A percentile compares a stretch with the other conserved stretches of the same genome.
Evolutionary conservation across 805 yeast genomes (phyloP).

Genomic region (Wickerhamomyces alni): DNA sequence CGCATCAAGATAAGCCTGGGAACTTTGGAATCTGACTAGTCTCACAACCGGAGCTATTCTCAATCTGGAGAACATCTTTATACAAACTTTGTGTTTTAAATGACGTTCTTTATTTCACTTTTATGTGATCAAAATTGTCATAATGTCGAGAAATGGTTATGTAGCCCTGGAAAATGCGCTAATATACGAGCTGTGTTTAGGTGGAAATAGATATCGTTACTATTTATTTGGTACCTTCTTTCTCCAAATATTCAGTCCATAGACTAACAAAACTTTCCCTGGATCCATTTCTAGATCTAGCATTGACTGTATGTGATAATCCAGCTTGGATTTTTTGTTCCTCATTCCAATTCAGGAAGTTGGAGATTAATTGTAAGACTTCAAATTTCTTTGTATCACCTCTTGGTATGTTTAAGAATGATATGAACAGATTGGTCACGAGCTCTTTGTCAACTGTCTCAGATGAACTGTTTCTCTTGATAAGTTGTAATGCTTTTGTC

Average conservation of each 20-base stretch:
- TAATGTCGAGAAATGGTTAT: no score
- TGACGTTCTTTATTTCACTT: no score
- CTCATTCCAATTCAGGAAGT: slow-evolving; percentile 85
- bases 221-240: slow-evolving; percentile 42
- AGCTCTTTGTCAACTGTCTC: slow-evolving; percentile 84
- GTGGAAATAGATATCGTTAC: no score
- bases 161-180: no score
- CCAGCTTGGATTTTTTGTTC: slow-evolving; percentile 75
- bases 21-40: slow-evolving; percentile 26
- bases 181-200: no score
- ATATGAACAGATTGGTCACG: slow-evolving; percentile 77
- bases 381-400: slow-evolving; percentile 95
- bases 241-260: slow-evolving; percentile 78
- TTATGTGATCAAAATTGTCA: no score
- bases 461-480: slow-evolving; percentile 70
- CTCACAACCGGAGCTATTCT: background rate
- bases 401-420: slow-evolving; percentile 81
- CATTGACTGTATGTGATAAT: slow-evolving; percentile 32
- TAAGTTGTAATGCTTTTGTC: slow-evolving; percentile 83
- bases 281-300: slow-evolving; percentile 18
- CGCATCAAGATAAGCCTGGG: slow-evolving; percentile 29
- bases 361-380: slow-evolving; percentile 78
- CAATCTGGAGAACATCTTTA: background rate
- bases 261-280: slow-evolving; percentile 60
- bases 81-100: no score